Conservation (phyloP, 352 stramenopile genomes). For the Aphanomyces euteiches region DNA sequence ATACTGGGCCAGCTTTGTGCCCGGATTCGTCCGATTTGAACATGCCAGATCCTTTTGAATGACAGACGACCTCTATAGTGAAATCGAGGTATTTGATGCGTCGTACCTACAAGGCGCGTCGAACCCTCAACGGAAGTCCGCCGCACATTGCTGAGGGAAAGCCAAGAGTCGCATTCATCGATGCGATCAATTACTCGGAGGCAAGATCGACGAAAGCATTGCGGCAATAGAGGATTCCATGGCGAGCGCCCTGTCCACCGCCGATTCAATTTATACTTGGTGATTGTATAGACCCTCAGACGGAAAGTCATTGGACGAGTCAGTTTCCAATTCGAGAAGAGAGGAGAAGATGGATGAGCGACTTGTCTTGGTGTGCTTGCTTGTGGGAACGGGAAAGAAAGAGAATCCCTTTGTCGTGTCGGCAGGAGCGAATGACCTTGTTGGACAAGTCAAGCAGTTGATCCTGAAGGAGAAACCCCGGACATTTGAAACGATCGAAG, state of each 20-base stretch:
- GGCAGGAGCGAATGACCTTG: not conserved
- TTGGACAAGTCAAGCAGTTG: constrained; percentile 19
- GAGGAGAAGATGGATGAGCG: constrained; percentile 16
- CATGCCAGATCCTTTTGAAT: not conserved
- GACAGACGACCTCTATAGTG: not conserved
- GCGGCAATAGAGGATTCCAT: not conserved
- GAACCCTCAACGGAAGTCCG: not conserved
- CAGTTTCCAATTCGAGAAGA: constrained; percentile 20
- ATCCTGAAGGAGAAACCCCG: constrained; percentile 26
- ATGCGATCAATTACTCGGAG: not conserved
- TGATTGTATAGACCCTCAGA: constrained; percentile 2
- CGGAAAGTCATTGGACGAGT: not conserved
- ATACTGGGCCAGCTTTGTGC: not conserved
- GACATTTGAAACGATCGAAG: constrained; percentile 19
- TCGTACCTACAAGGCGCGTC: constrained; percentile 17
- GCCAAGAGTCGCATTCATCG: not conserved
- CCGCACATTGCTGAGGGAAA: constrained; percentile 15
- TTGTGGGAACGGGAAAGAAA: constrained; percentile 25
- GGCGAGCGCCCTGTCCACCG: not conserved
- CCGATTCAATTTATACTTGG: constrained; percentile 1
- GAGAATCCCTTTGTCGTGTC: constrained; percentile 23
- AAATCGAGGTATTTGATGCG: not conserved
- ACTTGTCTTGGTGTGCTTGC: constrained; percentile 21
- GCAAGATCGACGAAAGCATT: not conserved
- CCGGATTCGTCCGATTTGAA: constrained; percentile 22